A percentile compares a stretch with the other conserved stretches of the same genome.
These are phyloP conservation scores for Citropsis articulata DNA, from an alignment of 345 rosid species.

Conservation along the genomic window DNA sequence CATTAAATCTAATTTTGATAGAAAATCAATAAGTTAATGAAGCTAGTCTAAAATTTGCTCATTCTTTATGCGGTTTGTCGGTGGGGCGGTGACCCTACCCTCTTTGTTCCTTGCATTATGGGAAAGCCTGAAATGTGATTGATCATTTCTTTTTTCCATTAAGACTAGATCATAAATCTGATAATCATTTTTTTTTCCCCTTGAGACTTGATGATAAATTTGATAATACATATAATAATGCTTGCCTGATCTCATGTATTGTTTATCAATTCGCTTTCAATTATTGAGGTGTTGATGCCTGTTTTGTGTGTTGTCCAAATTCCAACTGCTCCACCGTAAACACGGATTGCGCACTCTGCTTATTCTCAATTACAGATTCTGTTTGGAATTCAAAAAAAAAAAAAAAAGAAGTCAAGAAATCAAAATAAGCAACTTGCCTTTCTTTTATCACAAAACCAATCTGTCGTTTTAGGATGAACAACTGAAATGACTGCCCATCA, in stretches of 20 bases:
- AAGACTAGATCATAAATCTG: background rate
- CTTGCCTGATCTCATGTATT: background rate
- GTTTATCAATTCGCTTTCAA: background rate
- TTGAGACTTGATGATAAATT: background rate
- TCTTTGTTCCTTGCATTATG: background rate
- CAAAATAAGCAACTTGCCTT: background rate
- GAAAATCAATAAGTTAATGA: background rate
- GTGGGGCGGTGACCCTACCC: constrained; percentile 6
- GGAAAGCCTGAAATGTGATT: background rate
- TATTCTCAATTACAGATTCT: background rate
- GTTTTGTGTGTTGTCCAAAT: background rate
- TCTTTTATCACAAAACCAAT: background rate
- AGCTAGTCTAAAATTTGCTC: background rate
- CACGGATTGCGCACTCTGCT: background rate
- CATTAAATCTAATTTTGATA: background rate
- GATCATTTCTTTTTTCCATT: background rate
- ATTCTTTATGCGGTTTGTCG: background rate
- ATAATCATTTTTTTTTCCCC: background rate
- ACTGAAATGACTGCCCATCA: background rate
- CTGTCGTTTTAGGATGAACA: background rate
- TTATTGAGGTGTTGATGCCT: background rate
- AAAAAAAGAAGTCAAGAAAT: background rate
- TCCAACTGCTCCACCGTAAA: constrained; percentile 1
- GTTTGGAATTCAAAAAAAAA: background rate
- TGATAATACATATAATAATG: background rate